These are phyloP conservation scores for Diaporthe sp. DNA, from an alignment of 2,329 filamentous ascomycete species.

Conservation along the genomic window DNA sequence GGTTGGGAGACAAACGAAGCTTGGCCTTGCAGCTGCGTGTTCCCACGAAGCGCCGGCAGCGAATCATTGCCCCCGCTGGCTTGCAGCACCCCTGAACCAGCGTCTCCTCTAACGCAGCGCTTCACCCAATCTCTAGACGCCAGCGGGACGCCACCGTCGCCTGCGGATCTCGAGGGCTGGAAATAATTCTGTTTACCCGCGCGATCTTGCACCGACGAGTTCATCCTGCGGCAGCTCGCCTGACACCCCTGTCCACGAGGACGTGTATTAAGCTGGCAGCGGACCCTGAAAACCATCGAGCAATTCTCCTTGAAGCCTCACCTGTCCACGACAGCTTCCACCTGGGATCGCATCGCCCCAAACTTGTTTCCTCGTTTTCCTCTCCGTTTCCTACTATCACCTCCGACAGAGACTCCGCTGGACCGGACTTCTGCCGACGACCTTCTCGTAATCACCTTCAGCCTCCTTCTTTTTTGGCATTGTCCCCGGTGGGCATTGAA, in stretches of 20 bases:
- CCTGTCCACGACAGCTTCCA: conserved; percentile 36
- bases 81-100: conserved; percentile 24
- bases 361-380: not conserved
- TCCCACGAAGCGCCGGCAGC: conserved; percentile 38
- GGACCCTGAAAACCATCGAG: conserved; percentile 9
- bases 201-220: conserved; percentile 29
- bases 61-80: conserved; percentile 37
- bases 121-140: conserved; percentile 43
- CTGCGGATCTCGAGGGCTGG: conserved; percentile 35
- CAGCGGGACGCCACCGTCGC: conserved; percentile 33
- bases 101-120: conserved; percentile 41
- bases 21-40: conserved; percentile 37
- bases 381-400: not conserved
- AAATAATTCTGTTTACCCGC: conserved; percentile 37
- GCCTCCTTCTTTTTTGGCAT: conserved; percentile 33
- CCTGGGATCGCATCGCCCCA: conserved; percentile 20
- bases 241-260: conserved; percentile 29
- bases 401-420: conserved; percentile 35
- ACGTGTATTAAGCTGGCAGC: conserved; percentile 35
- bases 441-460: conserved; percentile 25
- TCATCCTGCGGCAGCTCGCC: conserved; percentile 32
- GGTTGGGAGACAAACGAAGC: conserved; percentile 16
- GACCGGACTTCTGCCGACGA: conserved; percentile 37
- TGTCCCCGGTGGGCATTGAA: conserved; percentile 26
- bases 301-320: conserved; percentile 6